phyloP scores from a whole-genome alignment of 371 early-diverging fungal species.

The Mucor plumbeus region DNA sequence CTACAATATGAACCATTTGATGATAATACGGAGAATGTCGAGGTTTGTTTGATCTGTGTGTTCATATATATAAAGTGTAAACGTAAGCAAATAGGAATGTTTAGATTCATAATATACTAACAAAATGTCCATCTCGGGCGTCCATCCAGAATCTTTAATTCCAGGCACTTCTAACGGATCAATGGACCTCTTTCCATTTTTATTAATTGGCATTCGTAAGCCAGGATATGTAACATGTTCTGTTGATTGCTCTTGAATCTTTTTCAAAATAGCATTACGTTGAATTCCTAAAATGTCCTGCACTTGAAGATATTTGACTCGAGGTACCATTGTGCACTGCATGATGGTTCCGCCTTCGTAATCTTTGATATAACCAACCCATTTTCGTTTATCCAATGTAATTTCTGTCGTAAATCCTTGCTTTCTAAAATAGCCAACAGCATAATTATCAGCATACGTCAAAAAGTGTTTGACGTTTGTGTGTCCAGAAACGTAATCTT shows the following conservation, averaged over 20 bases:
- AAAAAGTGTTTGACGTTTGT: conserved; percentile 87
- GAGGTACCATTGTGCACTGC: conserved; percentile 74
- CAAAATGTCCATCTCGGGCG: conserved; percentile 80
- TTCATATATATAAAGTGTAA: no score
- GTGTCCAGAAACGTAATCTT: conserved; percentile 80
- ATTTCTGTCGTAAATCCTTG: conserved; percentile 99
- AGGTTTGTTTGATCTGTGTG: conserved; percentile 59
- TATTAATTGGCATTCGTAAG: conserved; percentile 63
- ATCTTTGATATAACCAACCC: conserved; percentile 99
- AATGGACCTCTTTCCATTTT: conserved; percentile 50
- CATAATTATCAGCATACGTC: conserved; percentile 99
- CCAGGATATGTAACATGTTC: conserved; percentile 85
- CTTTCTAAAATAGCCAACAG: conserved; percentile 99
- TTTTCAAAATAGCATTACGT: conserved; percentile 79
- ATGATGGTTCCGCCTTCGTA: conserved; percentile 99
- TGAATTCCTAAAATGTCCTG: conserved; percentile 70
- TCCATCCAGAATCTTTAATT: conserved; percentile 93
- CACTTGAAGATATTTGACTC: conserved; percentile 61
- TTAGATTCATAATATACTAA: conserved; percentile 20
- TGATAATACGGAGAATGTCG: conserved; percentile 64
- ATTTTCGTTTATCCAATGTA: conserved; percentile 88
- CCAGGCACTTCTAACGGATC: conserved; percentile 76
- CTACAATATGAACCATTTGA: conserved; percentile 75
- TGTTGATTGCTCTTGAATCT: conserved; percentile 76
- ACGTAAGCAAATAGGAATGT: background rate